Conservation (phyloP, 169 alveolate species). For the Plasmodium billcollinsi region DNA sequence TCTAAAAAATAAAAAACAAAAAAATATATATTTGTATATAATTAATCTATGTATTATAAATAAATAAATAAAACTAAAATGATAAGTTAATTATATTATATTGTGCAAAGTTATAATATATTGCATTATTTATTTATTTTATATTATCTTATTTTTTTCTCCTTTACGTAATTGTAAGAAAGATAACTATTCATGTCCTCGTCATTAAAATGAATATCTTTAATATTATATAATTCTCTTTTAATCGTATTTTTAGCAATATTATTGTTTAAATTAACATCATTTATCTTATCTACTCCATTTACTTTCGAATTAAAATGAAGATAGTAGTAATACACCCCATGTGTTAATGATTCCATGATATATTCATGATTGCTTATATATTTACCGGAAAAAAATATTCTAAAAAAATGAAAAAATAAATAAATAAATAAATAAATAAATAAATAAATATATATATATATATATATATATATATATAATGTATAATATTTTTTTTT, state of each 20-base stretch:
- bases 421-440: no score
- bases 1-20: constrained; percentile 21
- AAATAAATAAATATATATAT: neutral
- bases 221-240: neutral
- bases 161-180: neutral
- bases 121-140: no score
- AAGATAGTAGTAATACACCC: constrained; percentile 78
- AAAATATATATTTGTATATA: neutral
- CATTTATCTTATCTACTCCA: neutral
- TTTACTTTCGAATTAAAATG: constrained; percentile 23
- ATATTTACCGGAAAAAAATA: constrained; percentile 92
- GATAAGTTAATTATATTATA: no score
- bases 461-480: neutral
- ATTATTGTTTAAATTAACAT: neutral
- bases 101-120: no score
- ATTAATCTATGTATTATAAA: neutral
- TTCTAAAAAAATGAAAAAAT: no score
- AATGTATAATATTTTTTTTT: neutral
- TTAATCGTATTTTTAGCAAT: neutral
- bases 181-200: neutral
- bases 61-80: no score
- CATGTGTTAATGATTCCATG: constrained; percentile 88
- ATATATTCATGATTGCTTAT: constrained; percentile 87
- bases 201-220: neutral
- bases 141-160: neutral